Evolutionary conservation across 23 red algal genomes (phyloP).

Genomic region (Cyanidium caldarium): DNA sequence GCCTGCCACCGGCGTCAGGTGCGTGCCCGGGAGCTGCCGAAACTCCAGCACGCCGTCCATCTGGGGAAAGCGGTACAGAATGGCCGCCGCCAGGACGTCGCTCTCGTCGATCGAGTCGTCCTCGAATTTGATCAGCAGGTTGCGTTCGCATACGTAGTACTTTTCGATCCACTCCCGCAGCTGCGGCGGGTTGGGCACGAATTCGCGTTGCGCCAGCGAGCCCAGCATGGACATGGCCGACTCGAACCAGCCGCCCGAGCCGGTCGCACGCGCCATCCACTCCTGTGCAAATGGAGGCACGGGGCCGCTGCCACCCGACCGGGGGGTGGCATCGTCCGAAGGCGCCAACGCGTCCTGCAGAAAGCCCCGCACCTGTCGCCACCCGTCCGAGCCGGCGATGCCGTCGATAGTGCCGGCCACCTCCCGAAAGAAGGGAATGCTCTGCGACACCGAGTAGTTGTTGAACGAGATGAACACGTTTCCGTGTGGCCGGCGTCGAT

Average conservation of each 20-base stretch:
- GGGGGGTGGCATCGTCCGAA: background rate
- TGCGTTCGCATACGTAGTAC: slow-evolving; percentile 22
- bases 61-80: slow-evolving; percentile 16
- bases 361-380: background rate
- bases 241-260: background rate
- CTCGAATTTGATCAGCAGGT: slow-evolving; percentile 40
- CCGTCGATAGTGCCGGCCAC: slow-evolving; percentile 5
- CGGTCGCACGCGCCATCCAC: slow-evolving; percentile 8
- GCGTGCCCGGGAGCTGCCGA: slow-evolving; percentile 34
- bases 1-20: slow-evolving; percentile 33
- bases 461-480: slow-evolving; percentile 72
- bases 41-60: slow-evolving; percentile 8
- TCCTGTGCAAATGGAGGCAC: no score
- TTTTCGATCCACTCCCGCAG: slow-evolving; percentile 9
- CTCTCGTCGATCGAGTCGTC: slow-evolving; percentile 38
- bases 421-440: slow-evolving; percentile 28
- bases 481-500: background rate
- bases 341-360: background rate
- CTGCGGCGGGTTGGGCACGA: slow-evolving; percentile 31
- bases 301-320: no score
- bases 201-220: slow-evolving; percentile 18
- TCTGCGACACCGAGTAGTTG: slow-evolving; percentile 26
- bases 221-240: no score
- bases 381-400: background rate
- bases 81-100: slow-evolving; percentile 13